Evolutionary conservation across 139 green algal species (phyloP).

Genomic region (Astrephomene gubernaculifera): DNA sequence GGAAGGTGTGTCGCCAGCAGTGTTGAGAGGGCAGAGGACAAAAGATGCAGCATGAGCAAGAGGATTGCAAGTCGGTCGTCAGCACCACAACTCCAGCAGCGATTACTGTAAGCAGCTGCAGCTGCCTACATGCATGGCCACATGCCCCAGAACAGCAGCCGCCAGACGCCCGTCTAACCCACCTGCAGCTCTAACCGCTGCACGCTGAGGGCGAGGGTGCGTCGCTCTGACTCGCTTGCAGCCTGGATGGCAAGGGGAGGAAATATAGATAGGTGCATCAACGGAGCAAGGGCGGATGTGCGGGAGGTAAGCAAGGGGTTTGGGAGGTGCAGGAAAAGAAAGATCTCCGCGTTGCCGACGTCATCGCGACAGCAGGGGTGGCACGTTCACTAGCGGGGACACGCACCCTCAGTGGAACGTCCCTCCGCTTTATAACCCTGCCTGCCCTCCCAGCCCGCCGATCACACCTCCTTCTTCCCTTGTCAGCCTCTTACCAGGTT

Average conservation of each 20-base stretch:
- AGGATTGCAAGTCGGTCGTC: neutral
- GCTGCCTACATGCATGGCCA: neutral
- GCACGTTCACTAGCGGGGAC: neutral
- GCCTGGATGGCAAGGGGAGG: slow-evolving; percentile 5
- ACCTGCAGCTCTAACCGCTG: slow-evolving; percentile 24
- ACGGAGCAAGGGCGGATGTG: too few relatives aligned
- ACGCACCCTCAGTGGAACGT: too few relatives aligned
- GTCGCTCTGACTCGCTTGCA: slow-evolving; percentile 1
- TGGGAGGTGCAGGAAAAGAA: neutral
- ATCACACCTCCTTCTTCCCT: too few relatives aligned
- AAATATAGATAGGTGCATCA: too few relatives aligned
- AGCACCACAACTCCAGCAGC: neutral
- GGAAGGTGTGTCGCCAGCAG: neutral
- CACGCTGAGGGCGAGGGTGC: neutral
- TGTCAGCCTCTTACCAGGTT: slow-evolving; percentile 36
- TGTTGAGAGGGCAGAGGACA: neutral
- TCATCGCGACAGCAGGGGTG: neutral
- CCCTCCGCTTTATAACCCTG: neutral
- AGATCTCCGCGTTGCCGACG: neutral
- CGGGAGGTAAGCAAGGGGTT: neutral
- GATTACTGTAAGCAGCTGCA: neutral
- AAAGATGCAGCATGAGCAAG: neutral
- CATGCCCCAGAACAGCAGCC: neutral
- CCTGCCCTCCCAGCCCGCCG: too few relatives aligned
- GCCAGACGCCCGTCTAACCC: neutral